Base-by-base conservation (phyloP, 306 rosid species). In the Myrica gale region DNA sequence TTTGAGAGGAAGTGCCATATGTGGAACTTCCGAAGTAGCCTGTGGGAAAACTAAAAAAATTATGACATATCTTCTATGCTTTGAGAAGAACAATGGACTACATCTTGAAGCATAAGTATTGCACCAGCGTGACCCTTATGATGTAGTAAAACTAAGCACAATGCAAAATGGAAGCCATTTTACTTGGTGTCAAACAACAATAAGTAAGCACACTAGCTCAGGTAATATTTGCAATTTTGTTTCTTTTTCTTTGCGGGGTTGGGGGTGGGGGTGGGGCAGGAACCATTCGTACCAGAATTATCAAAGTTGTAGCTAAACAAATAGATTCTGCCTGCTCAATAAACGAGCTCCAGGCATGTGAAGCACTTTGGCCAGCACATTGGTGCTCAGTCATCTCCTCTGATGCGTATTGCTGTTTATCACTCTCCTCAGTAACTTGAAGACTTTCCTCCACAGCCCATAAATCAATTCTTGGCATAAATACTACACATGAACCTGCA, bases 381-480 rank as follows among this genome's bases (percentile, higher is more conserved):
- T 84, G 82, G 71, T 76, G 73, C 67, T 83, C 73, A 17, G 68
- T 71, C 69, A 82, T 62, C 65, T 84, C 82, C 62, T 74, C 60
- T 39, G 89, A 79, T 69, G 83, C 80, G 77, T 72, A 44, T 82
- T 85, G 69, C 74, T 78, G 82, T 43, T 72, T 66, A 84, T 69
- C 87, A 58, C 78, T 84, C 44, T 77, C 91, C 74, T 81, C 89
- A 51, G 80, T 69, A 39, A 76, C 78, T 84, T 79, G 86, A 73
- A 65, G 77, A 78, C 74, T 82, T 68, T 77, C 78, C 78, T 83
- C 90, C 76, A 92, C 79, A 74, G 96, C 96, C 98, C 98, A 94
- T 75, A 94, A 85, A 74, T 94, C 98, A 78, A 94, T 87, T 89
- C 97, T 85, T 53, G 99, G 99, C 99, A 95, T 85, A 86, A 88